Base-by-base conservation (phyloP, 495 filamentous ascomycete species). In the Trichocladium antarcticum region DNA sequence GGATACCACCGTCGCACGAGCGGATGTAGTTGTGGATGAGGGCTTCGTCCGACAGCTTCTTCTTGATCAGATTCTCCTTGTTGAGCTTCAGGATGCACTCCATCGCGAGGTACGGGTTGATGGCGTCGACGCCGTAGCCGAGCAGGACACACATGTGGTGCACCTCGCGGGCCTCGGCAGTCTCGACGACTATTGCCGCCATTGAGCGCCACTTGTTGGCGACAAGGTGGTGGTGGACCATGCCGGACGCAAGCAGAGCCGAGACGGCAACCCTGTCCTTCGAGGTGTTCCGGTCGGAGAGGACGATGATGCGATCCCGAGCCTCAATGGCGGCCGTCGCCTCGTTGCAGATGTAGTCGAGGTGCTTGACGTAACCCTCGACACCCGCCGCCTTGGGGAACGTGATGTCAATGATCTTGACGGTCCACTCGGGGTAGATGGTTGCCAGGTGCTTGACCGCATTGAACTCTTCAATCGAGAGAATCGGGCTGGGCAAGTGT, bases 51-150 rank as follows among this genome's bases (percentile, higher is more conserved):
- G 78, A 74, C 17, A 97, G 71, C 59, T 89, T 81, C 74, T 93
- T 93, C 59, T 89, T 83, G 65, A 99, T 93, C 49, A 97, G 70
- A 22, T 83, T 86, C 69, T 99, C 92, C 27, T 87, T 84, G 75
- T 96, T 89, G 72, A 99, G 88, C 82, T 96, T 99, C 57, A 97
- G 70, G 58, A 99, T 95, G 68, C 92, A 96, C 71, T 99, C 92
- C 73, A 99, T 81, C 3, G 92, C 86, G 50, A 97, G 82, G 64
- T 99, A 99, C 15, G 92, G 92, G 74, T 92, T 96, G 64, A 99
- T 84, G 37, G 84, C 92, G 67, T 99, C 92, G 17, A 84, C 88
- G 67, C 92, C 92, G 58, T 99, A 99, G 47, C 92, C 92, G 43
- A 99, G 75, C 43, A 97, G 75, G 17, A 99, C 92, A 71, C 89